phyloP scores from a whole-genome alignment of 805 yeast genomes.

The Candida morakotiae region DNA sequence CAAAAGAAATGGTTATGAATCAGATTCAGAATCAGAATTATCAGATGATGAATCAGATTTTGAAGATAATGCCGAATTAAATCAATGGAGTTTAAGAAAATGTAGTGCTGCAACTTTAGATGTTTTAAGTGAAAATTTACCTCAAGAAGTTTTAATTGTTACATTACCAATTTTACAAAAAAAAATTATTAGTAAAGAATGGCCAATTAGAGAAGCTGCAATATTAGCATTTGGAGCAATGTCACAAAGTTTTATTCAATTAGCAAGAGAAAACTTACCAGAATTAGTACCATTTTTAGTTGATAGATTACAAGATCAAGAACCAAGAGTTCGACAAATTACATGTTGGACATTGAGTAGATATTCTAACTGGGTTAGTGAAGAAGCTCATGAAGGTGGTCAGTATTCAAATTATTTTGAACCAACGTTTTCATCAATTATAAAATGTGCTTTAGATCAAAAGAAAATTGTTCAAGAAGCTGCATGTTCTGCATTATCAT shows the following conservation, averaged over 20 bases:
- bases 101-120: slow-evolving; percentile 94
- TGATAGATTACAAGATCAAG: slow-evolving; percentile 67
- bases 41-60: slow-evolving; percentile 71
- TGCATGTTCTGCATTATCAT: slow-evolving; percentile 83
- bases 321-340: slow-evolving; percentile 87
- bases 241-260: slow-evolving; percentile 80
- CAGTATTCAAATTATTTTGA: slow-evolving; percentile 62
- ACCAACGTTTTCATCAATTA: slow-evolving; percentile 75
- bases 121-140: slow-evolving; percentile 63
- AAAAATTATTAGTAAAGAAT: slow-evolving; percentile 61
- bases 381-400: slow-evolving; percentile 60
- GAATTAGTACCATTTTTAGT: slow-evolving; percentile 80
- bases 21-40: slow-evolving; percentile 25
- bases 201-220: slow-evolving; percentile 93
- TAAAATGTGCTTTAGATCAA: slow-evolving; percentile 71
- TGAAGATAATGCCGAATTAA: slow-evolving; percentile 60
- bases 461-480: slow-evolving; percentile 95
- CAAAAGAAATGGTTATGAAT: slow-evolving; percentile 14
- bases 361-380: slow-evolving; percentile 76
- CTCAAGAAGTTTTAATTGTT: slow-evolving; percentile 60
- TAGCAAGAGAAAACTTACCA: slow-evolving; percentile 69
- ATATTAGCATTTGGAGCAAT: slow-evolving; percentile 94
- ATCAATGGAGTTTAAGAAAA: slow-evolving; percentile 88
- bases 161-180: slow-evolving; percentile 75
- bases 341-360: slow-evolving; percentile 95